Base-by-base conservation (phyloP, 106 monocot genomes). In the Vanilla planifolia region DNA sequence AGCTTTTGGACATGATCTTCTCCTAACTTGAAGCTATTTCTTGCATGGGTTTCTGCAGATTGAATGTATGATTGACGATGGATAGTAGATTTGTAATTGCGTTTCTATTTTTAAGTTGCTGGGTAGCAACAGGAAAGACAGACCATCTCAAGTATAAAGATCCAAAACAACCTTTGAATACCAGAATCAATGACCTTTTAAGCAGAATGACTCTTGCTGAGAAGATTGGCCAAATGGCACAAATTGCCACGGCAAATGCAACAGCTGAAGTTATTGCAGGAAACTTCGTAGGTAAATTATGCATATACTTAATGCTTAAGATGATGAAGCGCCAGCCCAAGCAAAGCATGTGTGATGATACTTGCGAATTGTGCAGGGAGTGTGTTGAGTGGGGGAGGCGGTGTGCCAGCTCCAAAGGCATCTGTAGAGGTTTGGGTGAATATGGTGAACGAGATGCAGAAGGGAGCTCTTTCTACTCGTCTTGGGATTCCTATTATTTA, bases 401-500 rank as follows among this genome's bases (percentile, higher is more conserved):
- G 76, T 60, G 71, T 61, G 25, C 90, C 90, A 34, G 17, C 36
- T 39, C 77, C 65, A 30, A 43, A 77, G 14, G 90, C 86, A 33
- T 57, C 68, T 15, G 71, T 71, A 0, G 41, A 66, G 44, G 70
- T 46, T 41, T 91, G 90, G 90, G 82, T 78, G 32, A 34, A 76
- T 28, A 76, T 79, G 82, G 73, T 91, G 3, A 82, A 82, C 60
- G 79, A 61, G 32, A 69, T 86, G 28, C 90, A 91, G 58, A 82
- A 69, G 41, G 90, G 74, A 7, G 50, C 75, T 30, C 58, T 91
- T 28, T 79, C 86, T 0, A 85, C 90, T 20, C 70, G 85, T 9
- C 82, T 90, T 10, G 90, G 85, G 15, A 85, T 90, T 44, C 90
- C 90, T 6, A 85, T 90, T 47, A 73, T 90, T 26, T 90, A 85